These are phyloP conservation scores for Rheum nobile DNA, from an alignment of 148 eudicot species.

Conservation along the genomic window DNA sequence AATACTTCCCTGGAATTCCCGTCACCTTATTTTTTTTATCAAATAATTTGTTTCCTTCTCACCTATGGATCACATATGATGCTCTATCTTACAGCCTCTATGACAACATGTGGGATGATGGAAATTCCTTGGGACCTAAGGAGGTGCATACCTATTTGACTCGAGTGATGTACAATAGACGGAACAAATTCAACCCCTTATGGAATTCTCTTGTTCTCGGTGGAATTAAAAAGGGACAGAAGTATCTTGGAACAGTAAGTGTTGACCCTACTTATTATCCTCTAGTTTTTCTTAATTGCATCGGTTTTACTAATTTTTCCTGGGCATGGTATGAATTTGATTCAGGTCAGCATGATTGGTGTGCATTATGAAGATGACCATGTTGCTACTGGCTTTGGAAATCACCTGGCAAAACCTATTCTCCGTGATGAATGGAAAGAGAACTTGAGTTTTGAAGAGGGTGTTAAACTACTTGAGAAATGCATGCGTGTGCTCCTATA, in stretches of 20 bases:
- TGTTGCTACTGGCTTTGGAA: slow-evolving; percentile 93
- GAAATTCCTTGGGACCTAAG: slow-evolving; percentile 87
- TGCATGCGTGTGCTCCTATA: slow-evolving; percentile 95
- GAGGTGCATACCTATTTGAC: slow-evolving; percentile 83
- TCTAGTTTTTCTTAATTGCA: neutral
- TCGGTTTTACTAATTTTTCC: neutral
- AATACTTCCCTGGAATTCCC: neutral
- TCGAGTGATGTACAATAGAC: slow-evolving; percentile 84
- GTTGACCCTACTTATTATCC: neutral
- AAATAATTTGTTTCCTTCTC: neutral
- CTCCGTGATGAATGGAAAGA: slow-evolving; percentile 91
- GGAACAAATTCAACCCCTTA: slow-evolving; percentile 87
- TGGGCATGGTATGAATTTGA: neutral
- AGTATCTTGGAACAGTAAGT: slow-evolving; percentile 82
- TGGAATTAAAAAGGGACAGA: slow-evolving; percentile 87
- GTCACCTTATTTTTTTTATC: neutral
- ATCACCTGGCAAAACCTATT: slow-evolving; percentile 87
- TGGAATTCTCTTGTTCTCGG: slow-evolving; percentile 98
- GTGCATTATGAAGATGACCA: slow-evolving; percentile 88
- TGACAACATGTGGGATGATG: slow-evolving; percentile 99
- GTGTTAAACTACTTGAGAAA: slow-evolving; percentile 77
- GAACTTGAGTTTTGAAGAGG: slow-evolving; percentile 79
- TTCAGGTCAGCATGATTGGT: slow-evolving; percentile 91
- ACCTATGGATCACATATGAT: neutral
- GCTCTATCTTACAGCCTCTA: slow-evolving; percentile 34